Evolutionary conservation across 208 protist genomes (phyloP).

Genomic region (Leishmania tarentolae): DNA sequence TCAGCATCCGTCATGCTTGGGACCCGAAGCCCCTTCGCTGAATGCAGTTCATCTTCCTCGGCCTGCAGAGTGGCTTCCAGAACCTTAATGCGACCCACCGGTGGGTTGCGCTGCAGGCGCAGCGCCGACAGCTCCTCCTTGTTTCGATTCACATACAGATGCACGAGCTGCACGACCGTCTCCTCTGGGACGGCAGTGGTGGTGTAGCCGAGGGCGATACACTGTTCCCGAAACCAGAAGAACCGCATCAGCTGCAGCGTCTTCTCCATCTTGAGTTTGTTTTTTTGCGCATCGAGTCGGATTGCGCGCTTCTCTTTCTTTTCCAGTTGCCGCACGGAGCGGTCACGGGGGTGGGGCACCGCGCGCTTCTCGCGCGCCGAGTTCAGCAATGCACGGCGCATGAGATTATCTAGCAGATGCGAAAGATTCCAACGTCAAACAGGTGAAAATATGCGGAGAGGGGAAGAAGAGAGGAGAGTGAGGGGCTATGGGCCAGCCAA

Average conservation of each 20-base stretch:
- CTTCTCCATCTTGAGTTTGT: constrained; percentile 36
- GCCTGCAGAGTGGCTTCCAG: constrained; percentile 58
- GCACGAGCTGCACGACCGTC: constrained; percentile 41
- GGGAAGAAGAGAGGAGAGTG: constrained; percentile 5
- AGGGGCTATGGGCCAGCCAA: background rate
- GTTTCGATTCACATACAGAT: constrained; percentile 71
- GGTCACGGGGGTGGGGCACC: constrained; percentile 67
- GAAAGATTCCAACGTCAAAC: background rate
- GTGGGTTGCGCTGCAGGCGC: constrained; percentile 54
- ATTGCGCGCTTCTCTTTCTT: constrained; percentile 53
- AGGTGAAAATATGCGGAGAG: background rate
- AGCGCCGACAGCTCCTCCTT: constrained; percentile 59
- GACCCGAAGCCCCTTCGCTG: constrained; percentile 58
- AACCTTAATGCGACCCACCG: constrained; percentile 61
- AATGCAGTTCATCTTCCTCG: constrained; percentile 60
- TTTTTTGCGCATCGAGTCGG: constrained; percentile 41
- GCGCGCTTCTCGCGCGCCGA: constrained; percentile 33
- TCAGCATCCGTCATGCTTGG: constrained; percentile 55
- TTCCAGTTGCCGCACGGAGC: constrained; percentile 74
- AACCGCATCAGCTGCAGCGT: constrained; percentile 53
- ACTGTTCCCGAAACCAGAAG: constrained; percentile 84
- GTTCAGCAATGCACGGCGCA: constrained; percentile 32
- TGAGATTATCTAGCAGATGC: constrained; percentile 2
- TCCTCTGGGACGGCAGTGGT: constrained; percentile 38
- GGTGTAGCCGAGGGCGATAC: constrained; percentile 47